phyloP scores from a whole-genome alignment of 1,284 basidiomycete species.

The Marasmius sp. region DNA sequence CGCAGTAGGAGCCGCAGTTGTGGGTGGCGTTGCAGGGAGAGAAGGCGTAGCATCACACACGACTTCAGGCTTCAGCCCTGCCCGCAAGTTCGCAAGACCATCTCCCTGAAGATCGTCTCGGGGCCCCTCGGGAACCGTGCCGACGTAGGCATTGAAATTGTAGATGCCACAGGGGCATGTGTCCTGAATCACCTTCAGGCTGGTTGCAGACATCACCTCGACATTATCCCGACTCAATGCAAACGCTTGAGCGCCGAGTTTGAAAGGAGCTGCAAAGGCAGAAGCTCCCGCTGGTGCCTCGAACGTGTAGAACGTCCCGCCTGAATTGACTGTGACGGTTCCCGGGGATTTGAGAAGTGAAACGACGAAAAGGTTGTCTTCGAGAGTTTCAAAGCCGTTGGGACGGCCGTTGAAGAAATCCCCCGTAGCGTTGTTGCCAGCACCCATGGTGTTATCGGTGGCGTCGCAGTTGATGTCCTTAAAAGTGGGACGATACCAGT shows the following conservation, averaged over 20 bases:
- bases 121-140: conserved; percentile 18
- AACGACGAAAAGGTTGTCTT: conserved; percentile 32
- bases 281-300: conserved; percentile 28
- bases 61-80: not conserved
- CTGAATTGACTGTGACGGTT: conserved; percentile 29
- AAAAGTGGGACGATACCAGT: conserved; percentile 24
- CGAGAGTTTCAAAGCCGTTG: conserved; percentile 28
- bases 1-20: conserved; percentile 4
- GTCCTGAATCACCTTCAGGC: conserved; percentile 25
- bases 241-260: conserved; percentile 30
- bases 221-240: conserved; percentile 23
- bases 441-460: conserved; percentile 21
- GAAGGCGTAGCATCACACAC: conserved; percentile 6
- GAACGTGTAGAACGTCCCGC: conserved; percentile 25
- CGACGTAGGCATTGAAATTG: conserved; percentile 29
- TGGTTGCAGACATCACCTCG: conserved; percentile 25
- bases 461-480: conserved; percentile 21
- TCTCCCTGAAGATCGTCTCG: conserved; percentile 7
- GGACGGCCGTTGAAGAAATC: conserved; percentile 25
- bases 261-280: conserved; percentile 31
- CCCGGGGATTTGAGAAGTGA: conserved; percentile 28
- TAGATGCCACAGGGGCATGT: conserved; percentile 25
- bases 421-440: conserved; percentile 21
- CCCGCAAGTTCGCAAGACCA: not conserved
- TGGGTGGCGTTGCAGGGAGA: conserved; percentile 10